Percentiles rank a stretch among this genome's conserved stretches.
Evolutionary conservation across 2,329 filamentous ascomycete species (phyloP).

Genomic region (Verticillium nubilum): DNA sequence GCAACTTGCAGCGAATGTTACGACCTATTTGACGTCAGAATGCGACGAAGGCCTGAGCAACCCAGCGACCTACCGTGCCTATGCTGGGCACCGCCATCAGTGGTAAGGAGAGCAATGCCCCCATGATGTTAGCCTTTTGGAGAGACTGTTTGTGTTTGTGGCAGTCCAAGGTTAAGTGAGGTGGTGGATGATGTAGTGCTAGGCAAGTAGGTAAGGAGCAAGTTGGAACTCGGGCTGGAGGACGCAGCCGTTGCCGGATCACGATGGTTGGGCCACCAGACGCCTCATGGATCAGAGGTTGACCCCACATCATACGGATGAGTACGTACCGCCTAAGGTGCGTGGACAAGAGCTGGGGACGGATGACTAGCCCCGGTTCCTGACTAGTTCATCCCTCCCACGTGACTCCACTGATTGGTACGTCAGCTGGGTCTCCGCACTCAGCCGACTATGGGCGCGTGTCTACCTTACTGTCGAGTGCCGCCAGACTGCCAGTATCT

Average conservation of each 20-base stretch:
- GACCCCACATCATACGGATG: background rate
- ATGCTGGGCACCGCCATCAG: constrained; percentile 82
- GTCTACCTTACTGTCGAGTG: no score
- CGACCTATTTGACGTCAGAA: constrained; percentile 43
- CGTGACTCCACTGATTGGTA: background rate
- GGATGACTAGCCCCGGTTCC: background rate
- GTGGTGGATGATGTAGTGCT: background rate
- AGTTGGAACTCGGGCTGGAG: background rate
- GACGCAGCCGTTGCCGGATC: background rate
- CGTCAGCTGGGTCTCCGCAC: background rate
- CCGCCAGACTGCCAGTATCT: no score
- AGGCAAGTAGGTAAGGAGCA: background rate
- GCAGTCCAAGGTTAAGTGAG: background rate
- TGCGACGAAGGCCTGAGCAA: background rate
- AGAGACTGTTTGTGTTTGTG: background rate
- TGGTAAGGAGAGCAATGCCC: constrained; percentile 83
- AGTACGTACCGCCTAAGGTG: no score
- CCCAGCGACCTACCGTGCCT: constrained; percentile 66
- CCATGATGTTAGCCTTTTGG: constrained; percentile 54
- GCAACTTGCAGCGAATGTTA: constrained; percentile 80
- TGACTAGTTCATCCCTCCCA: background rate
- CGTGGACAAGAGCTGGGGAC: no score
- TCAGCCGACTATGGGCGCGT: background rate
- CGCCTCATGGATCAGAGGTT: background rate
- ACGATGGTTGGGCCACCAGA: background rate